Evolutionary conservation across 805 yeast genomes (phyloP).

Genomic region (Metschnikowia hibisci): DNA sequence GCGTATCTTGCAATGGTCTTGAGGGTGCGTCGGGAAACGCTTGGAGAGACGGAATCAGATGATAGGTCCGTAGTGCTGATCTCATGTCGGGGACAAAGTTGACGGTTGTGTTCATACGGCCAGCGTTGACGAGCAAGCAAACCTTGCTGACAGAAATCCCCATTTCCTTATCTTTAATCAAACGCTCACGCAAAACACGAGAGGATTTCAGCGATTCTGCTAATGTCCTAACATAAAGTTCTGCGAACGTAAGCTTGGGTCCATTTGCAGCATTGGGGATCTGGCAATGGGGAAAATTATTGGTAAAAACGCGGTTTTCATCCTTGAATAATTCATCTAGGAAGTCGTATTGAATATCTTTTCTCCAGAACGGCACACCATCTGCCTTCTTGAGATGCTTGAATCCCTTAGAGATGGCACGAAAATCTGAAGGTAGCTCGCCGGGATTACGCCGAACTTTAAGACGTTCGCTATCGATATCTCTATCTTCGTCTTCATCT

Average conservation of each 20-base stretch:
- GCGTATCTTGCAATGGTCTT: conserved; percentile 91
- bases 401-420: conserved; percentile 26
- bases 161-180: conserved; percentile 56
- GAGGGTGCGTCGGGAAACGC: conserved; percentile 50
- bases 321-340: conserved; percentile 62
- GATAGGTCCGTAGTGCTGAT: conserved; percentile 87
- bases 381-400: conserved; percentile 81
- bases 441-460: conserved; percentile 7
- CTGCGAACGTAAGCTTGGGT: conserved; percentile 69
- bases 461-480: background rate
- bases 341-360: conserved; percentile 82
- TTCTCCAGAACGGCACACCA: conserved; percentile 88
- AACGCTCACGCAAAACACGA: conserved; percentile 72
- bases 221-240: conserved; percentile 74
- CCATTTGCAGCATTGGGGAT: conserved; percentile 32
- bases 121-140: conserved; percentile 84
- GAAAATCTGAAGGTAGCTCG: conserved; percentile 12
- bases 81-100: conserved; percentile 95
- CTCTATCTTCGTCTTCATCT: background rate
- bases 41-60: conserved; percentile 88
- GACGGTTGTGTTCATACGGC: conserved; percentile 91
- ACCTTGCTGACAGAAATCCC: conserved; percentile 75
- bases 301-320: conserved; percentile 61
- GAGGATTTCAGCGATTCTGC: conserved; percentile 83
- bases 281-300: conserved; percentile 47